These are phyloP conservation scores for Sordariomycetes sp. DNA, from an alignment of 2,329 filamentous ascomycete genomes.

Conservation along the genomic window DNA sequence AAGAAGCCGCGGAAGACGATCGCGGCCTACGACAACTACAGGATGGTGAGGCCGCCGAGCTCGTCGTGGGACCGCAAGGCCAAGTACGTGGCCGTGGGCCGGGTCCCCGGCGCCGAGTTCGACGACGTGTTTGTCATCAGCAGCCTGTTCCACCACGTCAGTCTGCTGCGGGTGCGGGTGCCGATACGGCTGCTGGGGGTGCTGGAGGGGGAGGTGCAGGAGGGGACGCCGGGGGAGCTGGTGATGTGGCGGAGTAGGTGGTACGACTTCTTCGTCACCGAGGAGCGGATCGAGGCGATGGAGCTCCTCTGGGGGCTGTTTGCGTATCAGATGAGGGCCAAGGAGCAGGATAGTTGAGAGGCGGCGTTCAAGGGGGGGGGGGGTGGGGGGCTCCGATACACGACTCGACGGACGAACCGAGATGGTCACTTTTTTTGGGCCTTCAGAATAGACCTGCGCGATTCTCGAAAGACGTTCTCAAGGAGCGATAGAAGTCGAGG, in stretches of 20 bases:
- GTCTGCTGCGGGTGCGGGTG: slow-evolving; percentile 44
- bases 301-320: slow-evolving; percentile 44
- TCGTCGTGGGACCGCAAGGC: slow-evolving; percentile 48
- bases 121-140: slow-evolving; percentile 52
- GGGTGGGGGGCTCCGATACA: neutral
- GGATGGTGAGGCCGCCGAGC: slow-evolving; percentile 44
- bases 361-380: neutral
- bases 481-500: no score
- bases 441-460: no score
- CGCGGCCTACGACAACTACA: slow-evolving; percentile 49
- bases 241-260: slow-evolving; percentile 44
- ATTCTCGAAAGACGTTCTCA: no score
- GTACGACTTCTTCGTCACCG: slow-evolving; percentile 44
- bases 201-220: slow-evolving; percentile 30
- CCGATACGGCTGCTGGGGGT: slow-evolving; percentile 37
- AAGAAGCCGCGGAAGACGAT: slow-evolving; percentile 42
- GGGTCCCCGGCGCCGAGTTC: slow-evolving; percentile 25
- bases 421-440: no score
- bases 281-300: slow-evolving; percentile 44
- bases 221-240: slow-evolving; percentile 25
- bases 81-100: slow-evolving; percentile 43
- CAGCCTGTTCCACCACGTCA: slow-evolving; percentile 48
- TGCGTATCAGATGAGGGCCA: slow-evolving; percentile 42
- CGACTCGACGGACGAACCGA: neutral
- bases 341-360: neutral